These are phyloP conservation scores for Dactylellina haptotyla DNA, from an alignment of 2,329 filamentous ascomycete species.

Conservation along the genomic window DNA sequence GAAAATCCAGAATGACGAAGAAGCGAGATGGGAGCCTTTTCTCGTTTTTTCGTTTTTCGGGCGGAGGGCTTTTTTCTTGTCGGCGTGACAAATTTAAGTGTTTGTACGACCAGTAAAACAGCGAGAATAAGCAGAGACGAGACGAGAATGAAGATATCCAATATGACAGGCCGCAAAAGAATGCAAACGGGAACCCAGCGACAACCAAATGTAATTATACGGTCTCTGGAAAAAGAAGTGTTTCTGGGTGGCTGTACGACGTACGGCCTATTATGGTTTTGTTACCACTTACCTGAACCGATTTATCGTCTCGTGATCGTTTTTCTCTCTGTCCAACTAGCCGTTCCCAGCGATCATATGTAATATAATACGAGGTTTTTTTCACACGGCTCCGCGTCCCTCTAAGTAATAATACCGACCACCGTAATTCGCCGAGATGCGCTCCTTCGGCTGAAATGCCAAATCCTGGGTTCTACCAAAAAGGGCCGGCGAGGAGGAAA, in stretches of 20 bases:
- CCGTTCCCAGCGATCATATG: slow-evolving; percentile 30
- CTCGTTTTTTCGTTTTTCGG: background rate
- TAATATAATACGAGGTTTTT: slow-evolving; percentile 12
- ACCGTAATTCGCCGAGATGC: slow-evolving; percentile 51
- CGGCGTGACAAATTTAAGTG: slow-evolving; percentile 47
- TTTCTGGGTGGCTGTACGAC: slow-evolving; percentile 43
- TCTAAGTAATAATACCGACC: slow-evolving; percentile 11
- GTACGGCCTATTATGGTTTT: background rate
- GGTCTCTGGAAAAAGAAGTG: background rate
- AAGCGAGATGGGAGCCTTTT: slow-evolving; percentile 26
- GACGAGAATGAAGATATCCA: background rate
- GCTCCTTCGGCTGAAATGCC: slow-evolving; percentile 53
- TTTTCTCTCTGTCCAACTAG: slow-evolving; percentile 17
- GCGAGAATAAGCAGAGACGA: slow-evolving; percentile 30
- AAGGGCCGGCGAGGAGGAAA: slow-evolving; percentile 15
- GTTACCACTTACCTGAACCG: slow-evolving; percentile 48
- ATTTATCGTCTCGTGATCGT: slow-evolving; percentile 49
- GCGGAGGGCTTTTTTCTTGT: background rate
- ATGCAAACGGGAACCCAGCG: slow-evolving; percentile 10
- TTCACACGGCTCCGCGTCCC: background rate
- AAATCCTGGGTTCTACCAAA: slow-evolving; percentile 41
- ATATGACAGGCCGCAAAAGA: slow-evolving; percentile 37
- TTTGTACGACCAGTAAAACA: slow-evolving; percentile 38
- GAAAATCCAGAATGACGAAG: slow-evolving; percentile 29
- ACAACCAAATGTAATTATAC: slow-evolving; percentile 27